Conservation (phyloP, 2,329 filamentous ascomycete species). For the Cadophora luteo-olivacea region DNA sequence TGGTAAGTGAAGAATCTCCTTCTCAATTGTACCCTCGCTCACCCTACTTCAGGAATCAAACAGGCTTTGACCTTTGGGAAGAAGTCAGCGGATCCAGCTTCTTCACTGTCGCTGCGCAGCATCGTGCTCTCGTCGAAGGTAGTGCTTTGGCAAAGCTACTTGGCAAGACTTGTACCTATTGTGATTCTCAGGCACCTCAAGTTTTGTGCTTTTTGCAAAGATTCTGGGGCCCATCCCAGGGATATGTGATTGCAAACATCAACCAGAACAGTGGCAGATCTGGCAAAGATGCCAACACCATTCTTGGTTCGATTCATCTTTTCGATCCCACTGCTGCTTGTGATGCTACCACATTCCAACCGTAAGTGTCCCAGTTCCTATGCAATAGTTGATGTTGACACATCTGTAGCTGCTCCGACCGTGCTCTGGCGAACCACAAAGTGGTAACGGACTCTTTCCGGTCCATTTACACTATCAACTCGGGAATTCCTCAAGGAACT, state of each 20-base stretch:
- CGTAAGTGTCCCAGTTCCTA: slow-evolving; percentile 50
- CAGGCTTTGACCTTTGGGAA: slow-evolving; percentile 82
- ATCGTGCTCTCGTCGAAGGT: slow-evolving; percentile 74
- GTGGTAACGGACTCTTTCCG: slow-evolving; percentile 78
- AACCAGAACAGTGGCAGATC: slow-evolving; percentile 65
- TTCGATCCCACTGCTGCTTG: slow-evolving; percentile 74
- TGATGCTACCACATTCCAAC: slow-evolving; percentile 77
- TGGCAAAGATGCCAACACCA: slow-evolving; percentile 75
- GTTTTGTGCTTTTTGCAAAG: slow-evolving; percentile 75
- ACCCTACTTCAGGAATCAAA: slow-evolving; percentile 49
- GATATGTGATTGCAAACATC: slow-evolving; percentile 74
- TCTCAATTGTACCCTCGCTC: not conserved
- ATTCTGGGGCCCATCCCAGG: slow-evolving; percentile 69
- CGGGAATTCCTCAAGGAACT: slow-evolving; percentile 62
- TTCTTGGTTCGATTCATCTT: slow-evolving; percentile 69
- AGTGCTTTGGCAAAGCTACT: slow-evolving; percentile 68
- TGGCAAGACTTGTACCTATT: slow-evolving; percentile 64
- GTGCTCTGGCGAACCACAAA: slow-evolving; percentile 78
- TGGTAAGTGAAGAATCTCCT: slow-evolving; percentile 52
- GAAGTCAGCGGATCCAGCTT: slow-evolving; percentile 79
- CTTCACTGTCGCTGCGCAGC: slow-evolving; percentile 75
- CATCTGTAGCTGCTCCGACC: slow-evolving; percentile 43
- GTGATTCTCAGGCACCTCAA: slow-evolving; percentile 69
- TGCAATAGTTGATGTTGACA: slow-evolving; percentile 12
- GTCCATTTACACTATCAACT: slow-evolving; percentile 72